Conservation (phyloP, 495 filamentous ascomycete species). For the Trichoderma reesei region DNA sequence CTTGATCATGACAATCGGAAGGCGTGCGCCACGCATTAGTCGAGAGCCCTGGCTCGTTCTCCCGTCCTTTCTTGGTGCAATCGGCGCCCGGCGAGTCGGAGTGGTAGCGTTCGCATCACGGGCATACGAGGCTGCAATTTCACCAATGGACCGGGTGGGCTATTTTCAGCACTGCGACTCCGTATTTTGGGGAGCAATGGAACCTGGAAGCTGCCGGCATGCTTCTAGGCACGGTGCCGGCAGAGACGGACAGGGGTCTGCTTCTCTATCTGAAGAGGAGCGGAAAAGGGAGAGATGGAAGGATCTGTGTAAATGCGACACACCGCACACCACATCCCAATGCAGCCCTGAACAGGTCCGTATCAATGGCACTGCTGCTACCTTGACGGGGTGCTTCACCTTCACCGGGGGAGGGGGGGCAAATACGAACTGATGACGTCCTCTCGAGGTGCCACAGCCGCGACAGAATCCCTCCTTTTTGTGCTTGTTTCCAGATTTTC, state of each 20-base stretch:
- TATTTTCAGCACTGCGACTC: neutral
- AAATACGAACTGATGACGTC: conserved; percentile 6
- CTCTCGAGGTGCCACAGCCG: neutral
- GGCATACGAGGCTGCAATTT: conserved; percentile 7
- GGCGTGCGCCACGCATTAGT: too few species aligned
- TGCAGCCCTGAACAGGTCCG: too few species aligned
- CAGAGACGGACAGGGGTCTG: neutral
- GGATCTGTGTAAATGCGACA: neutral
- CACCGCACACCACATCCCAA: too few species aligned
- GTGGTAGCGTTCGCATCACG: neutral
- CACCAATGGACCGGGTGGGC: neutral
- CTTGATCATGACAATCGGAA: too few species aligned
- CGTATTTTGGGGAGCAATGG: neutral
- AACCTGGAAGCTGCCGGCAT: neutral
- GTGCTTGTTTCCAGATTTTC: neutral
- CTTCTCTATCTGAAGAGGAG: neutral
- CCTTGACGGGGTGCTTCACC: too few species aligned
- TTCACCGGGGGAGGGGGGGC: neutral
- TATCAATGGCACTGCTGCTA: too few species aligned
- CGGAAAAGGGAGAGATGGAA: neutral
- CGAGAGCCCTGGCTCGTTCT: neutral
- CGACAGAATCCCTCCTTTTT: neutral
- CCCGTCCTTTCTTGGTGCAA: neutral
- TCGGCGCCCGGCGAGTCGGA: neutral
- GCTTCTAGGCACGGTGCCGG: neutral